phyloP scores from a whole-genome alignment of 345 rosid genomes.

The Carallia brachiata region DNA sequence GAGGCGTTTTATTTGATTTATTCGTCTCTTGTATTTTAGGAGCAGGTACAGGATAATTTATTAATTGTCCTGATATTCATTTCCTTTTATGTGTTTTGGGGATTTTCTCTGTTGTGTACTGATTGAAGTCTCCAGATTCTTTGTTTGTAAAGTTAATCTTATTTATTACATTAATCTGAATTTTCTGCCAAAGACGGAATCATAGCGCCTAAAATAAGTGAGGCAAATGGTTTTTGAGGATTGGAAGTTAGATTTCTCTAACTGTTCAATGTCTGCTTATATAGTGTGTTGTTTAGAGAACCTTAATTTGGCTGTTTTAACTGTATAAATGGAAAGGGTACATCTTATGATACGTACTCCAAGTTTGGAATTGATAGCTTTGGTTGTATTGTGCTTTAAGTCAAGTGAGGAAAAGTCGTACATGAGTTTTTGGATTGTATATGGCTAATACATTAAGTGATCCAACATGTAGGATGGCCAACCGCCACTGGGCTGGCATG shows the following conservation, averaged over 20 bases:
- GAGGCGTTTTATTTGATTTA: neutral
- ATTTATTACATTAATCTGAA: neutral
- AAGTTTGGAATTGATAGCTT: conserved; percentile 1
- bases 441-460: conserved; percentile 17
- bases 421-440: neutral
- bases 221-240: conserved; percentile 2
- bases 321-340: neutral
- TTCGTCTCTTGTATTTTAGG: neutral
- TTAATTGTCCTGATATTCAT: neutral
- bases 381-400: conserved; percentile 9
- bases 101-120: neutral
- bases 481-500: conserved; percentile 94
- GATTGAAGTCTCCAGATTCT: neutral
- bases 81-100: neutral
- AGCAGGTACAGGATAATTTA: neutral
- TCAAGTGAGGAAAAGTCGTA: neutral
- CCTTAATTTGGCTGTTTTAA: neutral
- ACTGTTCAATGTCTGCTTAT: neutral
- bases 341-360: too few relatives aligned
- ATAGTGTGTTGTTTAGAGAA: neutral
- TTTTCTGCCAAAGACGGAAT: neutral
- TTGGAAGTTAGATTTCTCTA: neutral
- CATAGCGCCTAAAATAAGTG: neutral
- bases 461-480: conserved; percentile 76
- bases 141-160: neutral